Conservation (phyloP, 2,329 filamentous ascomycete species). For the Triangularia setosa region DNA sequence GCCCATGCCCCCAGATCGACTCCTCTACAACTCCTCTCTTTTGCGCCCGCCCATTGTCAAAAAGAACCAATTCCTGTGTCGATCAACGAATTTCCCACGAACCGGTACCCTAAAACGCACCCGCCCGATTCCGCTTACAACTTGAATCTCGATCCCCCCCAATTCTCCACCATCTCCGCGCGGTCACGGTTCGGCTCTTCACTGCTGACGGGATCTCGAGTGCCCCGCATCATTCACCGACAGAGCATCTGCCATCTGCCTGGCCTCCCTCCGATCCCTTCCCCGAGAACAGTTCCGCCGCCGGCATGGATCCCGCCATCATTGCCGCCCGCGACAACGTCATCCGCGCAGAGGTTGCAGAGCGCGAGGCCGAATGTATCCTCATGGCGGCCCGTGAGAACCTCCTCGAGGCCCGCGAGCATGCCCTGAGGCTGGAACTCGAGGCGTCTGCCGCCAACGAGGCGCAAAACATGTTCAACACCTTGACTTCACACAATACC, state of each 20-base stretch:
- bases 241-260: background rate
- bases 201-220: background rate
- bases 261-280: background rate
- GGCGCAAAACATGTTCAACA: background rate
- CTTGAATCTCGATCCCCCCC: background rate
- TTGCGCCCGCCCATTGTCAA: background rate
- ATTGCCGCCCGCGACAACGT: background rate
- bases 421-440: background rate
- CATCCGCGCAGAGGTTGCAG: background rate
- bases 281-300: background rate
- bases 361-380: background rate
- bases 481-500: constrained; percentile 12
- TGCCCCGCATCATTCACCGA: constrained; percentile 19
- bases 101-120: background rate
- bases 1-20: background rate
- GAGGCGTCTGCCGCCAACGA: background rate
- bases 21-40: background rate
- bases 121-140: background rate
- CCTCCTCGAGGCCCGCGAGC: background rate
- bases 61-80: background rate
- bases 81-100: background rate
- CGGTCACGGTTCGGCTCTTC: constrained; percentile 1
- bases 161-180: background rate
- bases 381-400: background rate
- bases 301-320: background rate